Conservation (phyloP, 768 basidiomycete species). For the Amanita exitialis region DNA sequence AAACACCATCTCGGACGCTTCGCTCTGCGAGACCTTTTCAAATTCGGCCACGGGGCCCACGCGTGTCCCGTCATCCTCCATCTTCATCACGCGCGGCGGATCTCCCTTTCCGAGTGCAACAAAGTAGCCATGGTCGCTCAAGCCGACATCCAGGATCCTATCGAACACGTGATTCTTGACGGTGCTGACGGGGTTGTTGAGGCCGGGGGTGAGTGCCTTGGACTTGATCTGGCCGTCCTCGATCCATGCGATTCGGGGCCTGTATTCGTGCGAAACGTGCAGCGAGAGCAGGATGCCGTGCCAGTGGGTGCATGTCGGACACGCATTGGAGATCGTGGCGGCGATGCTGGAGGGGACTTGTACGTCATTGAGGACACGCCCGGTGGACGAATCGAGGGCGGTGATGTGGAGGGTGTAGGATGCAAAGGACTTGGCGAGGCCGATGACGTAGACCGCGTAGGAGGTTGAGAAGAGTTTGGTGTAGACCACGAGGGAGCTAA, state of each 20-base stretch:
- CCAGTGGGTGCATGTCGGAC: too few relatives aligned
- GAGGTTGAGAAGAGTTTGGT: conserved; percentile 48
- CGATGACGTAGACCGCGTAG: conserved; percentile 46
- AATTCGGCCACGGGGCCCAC: neutral
- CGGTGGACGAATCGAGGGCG: conserved; percentile 44
- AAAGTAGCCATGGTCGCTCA: conserved; percentile 45
- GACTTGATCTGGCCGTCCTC: conserved; percentile 41
- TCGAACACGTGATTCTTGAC: conserved; percentile 23
- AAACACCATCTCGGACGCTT: conserved; percentile 41
- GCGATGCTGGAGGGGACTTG: conserved; percentile 44
- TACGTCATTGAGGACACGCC: conserved; percentile 35
- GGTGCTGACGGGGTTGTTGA: neutral
- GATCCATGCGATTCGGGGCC: conserved; percentile 37
- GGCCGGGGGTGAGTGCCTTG: conserved; percentile 20
- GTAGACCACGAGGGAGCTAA: conserved; percentile 60
- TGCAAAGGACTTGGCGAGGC: conserved; percentile 36
- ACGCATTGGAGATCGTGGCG: conserved; percentile 21
- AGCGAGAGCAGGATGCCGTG: conserved; percentile 14
- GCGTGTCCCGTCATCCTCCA: conserved; percentile 29
- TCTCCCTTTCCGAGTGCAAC: conserved; percentile 51
- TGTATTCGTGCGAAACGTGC: conserved; percentile 9
- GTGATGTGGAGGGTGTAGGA: conserved; percentile 62
- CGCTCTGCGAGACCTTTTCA: conserved; percentile 20
- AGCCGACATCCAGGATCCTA: conserved; percentile 50
- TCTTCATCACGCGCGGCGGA: conserved; percentile 41